Percentiles rank a stretch among this genome's conserved stretches.
Evolutionary conservation across 2,329 filamentous ascomycete genomes (phyloP).

Genomic region (Diaporthe caulivora): DNA sequence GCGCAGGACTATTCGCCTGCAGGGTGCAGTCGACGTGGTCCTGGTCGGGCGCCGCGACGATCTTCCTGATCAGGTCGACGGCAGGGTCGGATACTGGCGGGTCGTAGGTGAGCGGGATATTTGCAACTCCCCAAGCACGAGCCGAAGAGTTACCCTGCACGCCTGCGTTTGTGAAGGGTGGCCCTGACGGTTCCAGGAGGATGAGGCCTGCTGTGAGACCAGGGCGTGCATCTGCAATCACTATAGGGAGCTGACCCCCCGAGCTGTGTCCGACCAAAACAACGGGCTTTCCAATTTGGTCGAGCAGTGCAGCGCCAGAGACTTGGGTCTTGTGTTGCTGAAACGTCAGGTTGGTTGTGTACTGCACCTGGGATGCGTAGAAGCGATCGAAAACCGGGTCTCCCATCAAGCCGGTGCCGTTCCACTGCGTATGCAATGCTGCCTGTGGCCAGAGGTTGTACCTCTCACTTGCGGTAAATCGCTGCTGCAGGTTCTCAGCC

Average conservation of each 20-base stretch:
- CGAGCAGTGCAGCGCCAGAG: conserved; percentile 57
- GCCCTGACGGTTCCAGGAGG: conserved; percentile 59
- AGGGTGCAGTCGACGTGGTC: conserved; percentile 46
- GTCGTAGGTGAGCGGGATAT: conserved; percentile 61
- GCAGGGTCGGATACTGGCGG: conserved; percentile 55
- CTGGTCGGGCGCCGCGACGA: conserved; percentile 43
- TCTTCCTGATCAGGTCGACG: conserved; percentile 50
- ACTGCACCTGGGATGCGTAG: conserved; percentile 55
- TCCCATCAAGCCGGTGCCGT: conserved; percentile 53
- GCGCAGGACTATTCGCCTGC: conserved; percentile 51
- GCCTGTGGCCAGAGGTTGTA: conserved; percentile 55
- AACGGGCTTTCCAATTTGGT: conserved; percentile 56
- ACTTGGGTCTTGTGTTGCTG: conserved; percentile 53
- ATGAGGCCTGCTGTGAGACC: conserved; percentile 56
- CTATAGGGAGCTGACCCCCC: conserved; percentile 56
- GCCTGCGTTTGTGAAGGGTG: conserved; percentile 58
- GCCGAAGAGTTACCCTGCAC: conserved; percentile 40
- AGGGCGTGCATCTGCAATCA: conserved; percentile 57
- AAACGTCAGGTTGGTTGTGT: conserved; percentile 48
- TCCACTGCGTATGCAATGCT: conserved; percentile 54
- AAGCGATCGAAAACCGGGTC: conserved; percentile 56
- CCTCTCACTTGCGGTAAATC: conserved; percentile 52
- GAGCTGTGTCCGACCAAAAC: conserved; percentile 60
- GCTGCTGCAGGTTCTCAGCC: conserved; percentile 51
- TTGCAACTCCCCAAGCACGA: conserved; percentile 59